Evolutionary conservation across 495 filamentous ascomycete species (phyloP), one percentile per base, ranked within the genome.

Genomic region (Aspergillus taichungensis): DNA sequence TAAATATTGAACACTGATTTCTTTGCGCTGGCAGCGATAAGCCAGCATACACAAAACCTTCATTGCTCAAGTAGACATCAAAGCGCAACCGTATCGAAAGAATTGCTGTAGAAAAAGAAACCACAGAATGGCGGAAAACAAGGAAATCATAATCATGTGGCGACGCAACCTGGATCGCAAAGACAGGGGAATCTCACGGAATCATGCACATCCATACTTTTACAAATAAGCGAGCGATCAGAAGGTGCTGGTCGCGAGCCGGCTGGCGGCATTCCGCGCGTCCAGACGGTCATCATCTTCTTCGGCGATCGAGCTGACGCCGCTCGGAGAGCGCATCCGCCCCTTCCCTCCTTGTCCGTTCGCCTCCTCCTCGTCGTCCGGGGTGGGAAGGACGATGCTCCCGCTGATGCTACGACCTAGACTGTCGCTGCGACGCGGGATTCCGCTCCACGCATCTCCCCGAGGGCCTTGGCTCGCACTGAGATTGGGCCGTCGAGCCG

Each of bases 361-460:
- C 34, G 56, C 60, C 28, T 62, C 65, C 12, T 71, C 72, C 1
- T 74, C 74, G 6, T 67, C 66, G 30, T 59, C 65, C 0, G 68
- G 44, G 0, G 53, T 51, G 12, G 66, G 61, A 2, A 61, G 59
- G 9, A 68, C 62, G 33, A 88, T 77, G 54, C 79, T 83, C 31
- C 85, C 85, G 55, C 82, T 87, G 50, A 88, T 75, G 59, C 82
- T 86, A 50, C 91, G 74, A 47, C 78, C 82, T 41, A 87, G 61
- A n/a, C 77, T 83, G 56, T 89, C 87, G 31, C 76, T 73, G 50
- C 89, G 76, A 49, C 92, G 78, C 13, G 88, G 87, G 29, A 95
- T 87, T 30, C 94, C 94, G 55, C 88, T 94, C 92, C 92, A 98
- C 7, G 94, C 85, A 61, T 98, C 92, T 5, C 94, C 92, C 66